Evolutionary conservation across 352 stramenopile species (phyloP).

Genomic region (Pelagophyceae sp.): DNA sequence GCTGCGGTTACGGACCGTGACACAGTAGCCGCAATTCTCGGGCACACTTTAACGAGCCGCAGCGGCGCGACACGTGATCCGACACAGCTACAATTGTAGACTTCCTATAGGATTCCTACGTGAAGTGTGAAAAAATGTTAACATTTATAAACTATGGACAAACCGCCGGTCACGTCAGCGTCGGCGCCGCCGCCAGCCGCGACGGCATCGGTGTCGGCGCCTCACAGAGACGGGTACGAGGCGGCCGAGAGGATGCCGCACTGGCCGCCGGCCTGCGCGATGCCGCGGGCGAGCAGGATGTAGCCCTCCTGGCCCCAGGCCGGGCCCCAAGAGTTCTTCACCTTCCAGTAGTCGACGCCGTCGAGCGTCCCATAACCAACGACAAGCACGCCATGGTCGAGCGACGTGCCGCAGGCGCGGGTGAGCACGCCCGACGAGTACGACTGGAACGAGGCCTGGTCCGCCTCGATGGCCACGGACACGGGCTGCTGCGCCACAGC

Average conservation of each 20-base stretch:
- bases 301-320: conserved; percentile 83
- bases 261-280: too few relatives aligned
- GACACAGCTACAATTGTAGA: too few relatives aligned
- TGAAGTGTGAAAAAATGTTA: too few relatives aligned
- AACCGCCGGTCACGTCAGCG: too few relatives aligned
- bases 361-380: conserved; percentile 80
- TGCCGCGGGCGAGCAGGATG: conserved; percentile 65
- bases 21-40: too few relatives aligned
- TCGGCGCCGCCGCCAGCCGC: too few relatives aligned
- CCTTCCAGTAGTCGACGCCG: conserved; percentile 71
- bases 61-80: too few relatives aligned
- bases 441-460: conserved; percentile 87
- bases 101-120: too few relatives aligned
- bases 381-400: conserved; percentile 80
- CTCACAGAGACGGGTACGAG: conserved; percentile 13
- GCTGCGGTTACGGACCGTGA: too few relatives aligned
- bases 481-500: conserved; percentile 84
- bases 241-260: conserved; percentile 21
- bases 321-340: conserved; percentile 91
- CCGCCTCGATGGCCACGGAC: conserved; percentile 81
- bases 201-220: too few relatives aligned
- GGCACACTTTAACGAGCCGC: too few relatives aligned
- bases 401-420: conserved; percentile 57
- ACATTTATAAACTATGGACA: too few relatives aligned
- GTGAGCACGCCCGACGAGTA: conserved; percentile 85